Conservation (phyloP, 176 grass and related monocot genomes). For the Aegilops tauschii region DNA sequence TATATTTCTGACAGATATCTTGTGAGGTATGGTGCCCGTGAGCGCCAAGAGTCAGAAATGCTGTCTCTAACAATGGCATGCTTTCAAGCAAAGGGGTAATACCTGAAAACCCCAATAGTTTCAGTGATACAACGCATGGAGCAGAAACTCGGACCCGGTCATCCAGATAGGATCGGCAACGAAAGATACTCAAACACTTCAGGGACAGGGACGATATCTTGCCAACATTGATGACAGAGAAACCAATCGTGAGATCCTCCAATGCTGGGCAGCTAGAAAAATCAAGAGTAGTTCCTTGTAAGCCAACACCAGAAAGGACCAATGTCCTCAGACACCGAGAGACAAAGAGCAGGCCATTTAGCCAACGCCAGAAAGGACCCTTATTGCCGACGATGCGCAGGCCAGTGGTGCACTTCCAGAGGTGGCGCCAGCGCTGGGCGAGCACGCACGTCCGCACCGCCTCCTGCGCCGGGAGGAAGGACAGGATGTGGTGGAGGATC, state of each 20-base stretch:
- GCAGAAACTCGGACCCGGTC: not conserved
- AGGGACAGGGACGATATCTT: constrained; percentile 1
- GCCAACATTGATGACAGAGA: not conserved
- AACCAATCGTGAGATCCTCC: not conserved
- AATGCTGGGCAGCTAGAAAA: constrained; percentile 6
- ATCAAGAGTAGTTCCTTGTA: not conserved
- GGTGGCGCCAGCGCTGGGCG: not conserved
- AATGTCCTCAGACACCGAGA: not conserved
- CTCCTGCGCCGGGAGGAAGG: not conserved
- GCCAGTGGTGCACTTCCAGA: not conserved
- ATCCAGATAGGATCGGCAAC: not conserved
- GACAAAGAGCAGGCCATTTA: not conserved
- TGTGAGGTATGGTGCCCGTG: not conserved
- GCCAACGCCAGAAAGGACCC: no score
- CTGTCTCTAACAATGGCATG: not conserved
- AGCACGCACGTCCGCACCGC: not conserved
- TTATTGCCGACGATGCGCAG: not conserved
- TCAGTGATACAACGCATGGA: not conserved
- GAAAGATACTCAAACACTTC: not conserved
- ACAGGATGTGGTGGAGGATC: not conserved
- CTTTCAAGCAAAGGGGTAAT: not conserved
- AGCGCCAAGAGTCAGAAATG: not conserved
- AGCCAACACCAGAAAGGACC: not conserved
- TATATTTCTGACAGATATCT: not conserved
- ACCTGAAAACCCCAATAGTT: not conserved